Percentiles rank a stretch among this genome's conserved stretches.
phyloP scores from a whole-genome alignment of 495 filamentous ascomycete genomes.

The Melanomma pulvis-pyrius region DNA sequence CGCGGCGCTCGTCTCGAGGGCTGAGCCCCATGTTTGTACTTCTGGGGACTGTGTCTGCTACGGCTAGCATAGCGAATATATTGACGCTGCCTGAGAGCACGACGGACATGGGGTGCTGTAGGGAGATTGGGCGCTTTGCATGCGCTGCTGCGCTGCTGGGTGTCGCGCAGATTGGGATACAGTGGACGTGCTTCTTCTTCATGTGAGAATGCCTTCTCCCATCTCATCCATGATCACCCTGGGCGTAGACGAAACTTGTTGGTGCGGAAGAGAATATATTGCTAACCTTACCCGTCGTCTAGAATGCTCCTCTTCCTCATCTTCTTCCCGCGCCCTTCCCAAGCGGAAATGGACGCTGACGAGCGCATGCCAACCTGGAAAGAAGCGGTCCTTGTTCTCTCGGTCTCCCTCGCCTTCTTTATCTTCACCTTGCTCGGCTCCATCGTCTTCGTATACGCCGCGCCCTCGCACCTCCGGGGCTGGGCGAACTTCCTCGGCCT shows the following conservation, averaged over 20 bases:
- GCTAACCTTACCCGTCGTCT: neutral
- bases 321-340: slow-evolving; percentile 48
- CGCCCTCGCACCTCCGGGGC: slow-evolving; percentile 59
- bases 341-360: slow-evolving; percentile 36
- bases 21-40: slow-evolving; percentile 94
- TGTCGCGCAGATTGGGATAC: slow-evolving; percentile 83
- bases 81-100: slow-evolving; percentile 76
- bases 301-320: slow-evolving; percentile 51
- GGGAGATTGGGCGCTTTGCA: slow-evolving; percentile 73
- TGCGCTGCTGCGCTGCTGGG: slow-evolving; percentile 85
- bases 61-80: slow-evolving; percentile 88
- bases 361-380: slow-evolving; percentile 63
- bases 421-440: slow-evolving; percentile 67
- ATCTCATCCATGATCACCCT: neutral
- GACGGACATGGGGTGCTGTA: slow-evolving; percentile 82
- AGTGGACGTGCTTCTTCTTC: slow-evolving; percentile 87
- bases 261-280: too few species aligned
- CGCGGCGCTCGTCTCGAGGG: slow-evolving; percentile 85
- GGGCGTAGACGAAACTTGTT: too few species aligned
- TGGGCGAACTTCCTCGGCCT: slow-evolving; percentile 88
- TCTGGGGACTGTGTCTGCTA: slow-evolving; percentile 84
- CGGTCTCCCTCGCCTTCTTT: slow-evolving; percentile 70
- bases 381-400: slow-evolving; percentile 72
- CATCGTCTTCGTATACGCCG: slow-evolving; percentile 57
- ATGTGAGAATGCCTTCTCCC: slow-evolving; percentile 63